A percentile compares a stretch with the other conserved stretches of the same genome.
These are phyloP conservation scores for Camelina neglecta DNA, from an alignment of 345 rosid species.

Conservation along the genomic window DNA sequence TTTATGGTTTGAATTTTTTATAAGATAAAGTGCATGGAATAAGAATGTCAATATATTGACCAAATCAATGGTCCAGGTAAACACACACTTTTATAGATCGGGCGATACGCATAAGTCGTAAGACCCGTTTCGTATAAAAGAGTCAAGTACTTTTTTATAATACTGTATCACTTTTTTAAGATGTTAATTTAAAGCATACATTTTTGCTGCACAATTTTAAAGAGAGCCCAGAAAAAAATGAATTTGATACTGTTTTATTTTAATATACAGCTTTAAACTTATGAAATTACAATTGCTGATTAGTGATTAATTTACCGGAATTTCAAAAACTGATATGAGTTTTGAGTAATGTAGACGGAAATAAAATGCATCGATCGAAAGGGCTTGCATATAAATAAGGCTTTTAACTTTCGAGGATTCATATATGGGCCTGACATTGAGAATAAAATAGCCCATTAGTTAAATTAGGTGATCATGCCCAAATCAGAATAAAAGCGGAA, in stretches of 20 bases:
- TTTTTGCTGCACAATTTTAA: background rate
- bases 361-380: background rate
- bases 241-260: background rate
- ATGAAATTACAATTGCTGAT: background rate
- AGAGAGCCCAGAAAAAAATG: background rate
- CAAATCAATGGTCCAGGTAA: background rate
- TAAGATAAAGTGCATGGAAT: background rate
- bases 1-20: background rate
- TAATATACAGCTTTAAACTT: background rate
- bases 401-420: background rate
- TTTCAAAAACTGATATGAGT: background rate
- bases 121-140: no score
- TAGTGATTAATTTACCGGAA: background rate
- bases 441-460: conserved; percentile 6
- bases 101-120: background rate
- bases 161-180: background rate
- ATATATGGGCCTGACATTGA: background rate
- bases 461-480: background rate
- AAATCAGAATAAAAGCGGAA: background rate
- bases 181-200: background rate
- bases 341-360: no score
- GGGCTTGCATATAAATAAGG: background rate
- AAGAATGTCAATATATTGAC: background rate
- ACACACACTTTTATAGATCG: no score
- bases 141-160: background rate